These are phyloP conservation scores for Cryptococcus jaspeensis DNA, from an alignment of 1,284 basidiomycete genomes.

Conservation along the genomic window DNA sequence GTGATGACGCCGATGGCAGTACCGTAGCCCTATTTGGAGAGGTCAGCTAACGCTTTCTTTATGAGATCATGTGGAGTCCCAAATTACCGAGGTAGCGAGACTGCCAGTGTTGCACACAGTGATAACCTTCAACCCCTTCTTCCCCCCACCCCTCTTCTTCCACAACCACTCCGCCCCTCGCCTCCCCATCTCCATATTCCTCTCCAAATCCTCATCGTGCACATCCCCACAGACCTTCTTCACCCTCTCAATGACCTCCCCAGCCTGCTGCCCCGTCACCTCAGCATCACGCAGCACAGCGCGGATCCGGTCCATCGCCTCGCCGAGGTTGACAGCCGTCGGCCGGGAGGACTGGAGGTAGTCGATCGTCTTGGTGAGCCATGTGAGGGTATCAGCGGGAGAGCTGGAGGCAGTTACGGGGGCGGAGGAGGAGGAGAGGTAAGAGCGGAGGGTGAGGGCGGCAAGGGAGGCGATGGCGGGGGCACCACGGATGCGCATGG, in stretches of 20 bases:
- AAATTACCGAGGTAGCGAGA: slow-evolving; percentile 84
- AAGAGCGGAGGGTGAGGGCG: slow-evolving; percentile 69
- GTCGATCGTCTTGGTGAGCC: slow-evolving; percentile 58
- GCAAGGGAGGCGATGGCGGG: slow-evolving; percentile 92
- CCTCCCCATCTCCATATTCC: slow-evolving; percentile 77
- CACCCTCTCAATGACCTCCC: slow-evolving; percentile 60
- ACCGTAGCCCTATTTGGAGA: slow-evolving; percentile 70
- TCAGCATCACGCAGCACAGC: slow-evolving; percentile 36
- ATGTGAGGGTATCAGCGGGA: slow-evolving; percentile 10
- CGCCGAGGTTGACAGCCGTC: slow-evolving; percentile 87
- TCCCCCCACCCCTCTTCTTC: slow-evolving; percentile 53
- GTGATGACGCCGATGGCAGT: slow-evolving; percentile 92
- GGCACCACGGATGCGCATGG: slow-evolving; percentile 89
- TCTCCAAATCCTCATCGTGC: slow-evolving; percentile 76
- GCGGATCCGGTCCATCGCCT: slow-evolving; percentile 70
- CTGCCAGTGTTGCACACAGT: slow-evolving; percentile 96
- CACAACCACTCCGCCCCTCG: slow-evolving; percentile 81
- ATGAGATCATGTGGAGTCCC: too few relatives aligned
- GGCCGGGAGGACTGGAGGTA: slow-evolving; percentile 82
- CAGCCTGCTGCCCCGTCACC: slow-evolving; percentile 50
- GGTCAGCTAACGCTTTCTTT: background rate
- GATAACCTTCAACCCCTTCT: slow-evolving; percentile 67
- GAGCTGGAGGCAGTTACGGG: slow-evolving; percentile 30
- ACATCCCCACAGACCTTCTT: slow-evolving; percentile 59
- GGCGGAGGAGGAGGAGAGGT: slow-evolving; percentile 42